Percentiles rank a stretch among this genome's conserved stretches.
phyloP scores from a whole-genome alignment of 2,329 filamentous ascomycete genomes.

The Dactylella cylindrospora region DNA sequence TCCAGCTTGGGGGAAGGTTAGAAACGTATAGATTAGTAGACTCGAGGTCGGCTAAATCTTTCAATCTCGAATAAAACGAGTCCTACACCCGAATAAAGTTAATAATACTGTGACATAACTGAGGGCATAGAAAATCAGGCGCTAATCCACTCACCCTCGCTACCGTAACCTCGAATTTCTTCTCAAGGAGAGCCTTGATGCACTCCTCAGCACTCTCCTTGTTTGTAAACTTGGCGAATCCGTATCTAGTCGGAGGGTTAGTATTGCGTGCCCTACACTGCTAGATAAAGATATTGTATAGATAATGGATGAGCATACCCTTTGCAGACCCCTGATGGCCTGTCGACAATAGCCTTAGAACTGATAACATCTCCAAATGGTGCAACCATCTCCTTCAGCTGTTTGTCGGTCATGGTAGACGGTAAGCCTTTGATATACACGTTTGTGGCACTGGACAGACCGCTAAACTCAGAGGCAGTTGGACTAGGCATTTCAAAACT shows the following conservation, averaged over 20 bases:
- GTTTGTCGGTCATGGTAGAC: slow-evolving; percentile 90
- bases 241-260: slow-evolving; percentile 67
- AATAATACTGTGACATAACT: slow-evolving; percentile 41
- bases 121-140: not conserved
- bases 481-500: slow-evolving; percentile 1
- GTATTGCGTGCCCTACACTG: too few species aligned
- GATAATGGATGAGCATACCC: slow-evolving; percentile 63
- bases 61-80: slow-evolving; percentile 96
- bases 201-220: slow-evolving; percentile 89
- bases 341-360: slow-evolving; percentile 97
- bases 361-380: slow-evolving; percentile 94
- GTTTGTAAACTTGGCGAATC: slow-evolving; percentile 92
- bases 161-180: slow-evolving; percentile 97
- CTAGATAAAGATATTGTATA: slow-evolving; percentile 9
- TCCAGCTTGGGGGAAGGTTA: slow-evolving; percentile 88
- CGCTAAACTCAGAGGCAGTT: slow-evolving; percentile 5
- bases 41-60: slow-evolving; percentile 83
- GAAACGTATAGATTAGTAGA: slow-evolving; percentile 99
- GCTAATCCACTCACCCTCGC: slow-evolving; percentile 71
- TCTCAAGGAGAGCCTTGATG: slow-evolving; percentile 89
- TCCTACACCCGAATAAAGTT: slow-evolving; percentile 62
- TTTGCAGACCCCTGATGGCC: slow-evolving; percentile 89
- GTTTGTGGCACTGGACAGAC: slow-evolving; percentile 76
- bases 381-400: slow-evolving; percentile 76
- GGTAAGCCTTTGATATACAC: slow-evolving; percentile 97